A percentile compares a stretch with the other conserved stretches of the same genome.
phyloP scores from a whole-genome alignment of 805 yeast genomes.

The Ogataea allantospora region DNA sequence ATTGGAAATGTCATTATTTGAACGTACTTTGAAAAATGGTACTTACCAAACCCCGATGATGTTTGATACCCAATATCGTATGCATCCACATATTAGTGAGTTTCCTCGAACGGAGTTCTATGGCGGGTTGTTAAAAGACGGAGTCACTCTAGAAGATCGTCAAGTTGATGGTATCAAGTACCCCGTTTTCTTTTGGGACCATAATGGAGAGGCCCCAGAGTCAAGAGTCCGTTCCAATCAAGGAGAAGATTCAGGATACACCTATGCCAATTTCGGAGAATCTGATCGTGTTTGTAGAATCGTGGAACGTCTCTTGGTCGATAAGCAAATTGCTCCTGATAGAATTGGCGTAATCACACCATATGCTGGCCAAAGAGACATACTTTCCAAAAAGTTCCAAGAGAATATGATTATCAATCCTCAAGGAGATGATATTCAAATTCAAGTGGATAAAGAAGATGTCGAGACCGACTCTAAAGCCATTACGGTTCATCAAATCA shows the following conservation, averaged over 20 bases:
- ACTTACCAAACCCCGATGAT: slow-evolving; percentile 59
- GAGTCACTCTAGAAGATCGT: slow-evolving; percentile 55
- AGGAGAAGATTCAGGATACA: slow-evolving; percentile 47
- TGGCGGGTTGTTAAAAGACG: slow-evolving; percentile 65
- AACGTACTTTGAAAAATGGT: slow-evolving; percentile 61
- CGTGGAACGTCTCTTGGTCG: slow-evolving; percentile 49
- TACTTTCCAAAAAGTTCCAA: slow-evolving; percentile 50
- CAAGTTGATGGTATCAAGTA: slow-evolving; percentile 43
- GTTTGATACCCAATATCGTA: slow-evolving; percentile 87
- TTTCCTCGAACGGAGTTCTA: slow-evolving; percentile 87
- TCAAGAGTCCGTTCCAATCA: slow-evolving; percentile 41
- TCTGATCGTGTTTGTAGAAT: slow-evolving; percentile 45
- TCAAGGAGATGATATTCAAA: slow-evolving; percentile 40
- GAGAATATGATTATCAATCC: slow-evolving; percentile 59
- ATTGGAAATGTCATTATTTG: slow-evolving; percentile 65
- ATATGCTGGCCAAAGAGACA: slow-evolving; percentile 72
- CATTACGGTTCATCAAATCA: slow-evolving; percentile 45
- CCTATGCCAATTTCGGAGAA: slow-evolving; percentile 58
- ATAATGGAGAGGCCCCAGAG: slow-evolving; percentile 47
- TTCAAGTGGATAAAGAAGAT: slow-evolving; percentile 64
- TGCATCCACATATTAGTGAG: slow-evolving; percentile 87
- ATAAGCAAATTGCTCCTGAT: slow-evolving; percentile 47
- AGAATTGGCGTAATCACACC: slow-evolving; percentile 71
- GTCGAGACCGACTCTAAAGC: slow-evolving; percentile 40
- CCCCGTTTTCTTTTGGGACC: slow-evolving; percentile 63